These are phyloP conservation scores for Triangularia setosa DNA, from an alignment of 2,329 filamentous ascomycete genomes.

Conservation along the genomic window DNA sequence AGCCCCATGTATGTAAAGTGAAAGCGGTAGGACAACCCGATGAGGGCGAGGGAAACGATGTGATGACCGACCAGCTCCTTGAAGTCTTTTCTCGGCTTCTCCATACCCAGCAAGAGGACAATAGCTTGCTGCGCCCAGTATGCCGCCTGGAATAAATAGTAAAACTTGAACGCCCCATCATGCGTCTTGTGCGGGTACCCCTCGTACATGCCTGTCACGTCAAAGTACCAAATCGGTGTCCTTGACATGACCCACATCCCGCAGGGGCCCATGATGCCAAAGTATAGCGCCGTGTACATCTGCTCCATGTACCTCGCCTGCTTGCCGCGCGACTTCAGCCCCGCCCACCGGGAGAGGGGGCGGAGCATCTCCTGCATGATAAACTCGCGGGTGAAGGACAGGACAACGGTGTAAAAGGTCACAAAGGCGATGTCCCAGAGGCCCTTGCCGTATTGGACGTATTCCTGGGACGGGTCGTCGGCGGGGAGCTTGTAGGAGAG, in stretches of 20 bases:
- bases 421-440: slow-evolving; percentile 82
- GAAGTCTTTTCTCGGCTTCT: slow-evolving; percentile 93
- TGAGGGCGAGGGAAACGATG: slow-evolving; percentile 80
- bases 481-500: slow-evolving; percentile 79
- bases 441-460: slow-evolving; percentile 83
- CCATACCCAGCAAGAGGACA: slow-evolving; percentile 78
- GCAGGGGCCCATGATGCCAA: slow-evolving; percentile 73
- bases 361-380: slow-evolving; percentile 87
- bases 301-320: slow-evolving; percentile 95
- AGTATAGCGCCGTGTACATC: slow-evolving; percentile 90
- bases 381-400: slow-evolving; percentile 93
- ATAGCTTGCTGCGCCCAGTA: slow-evolving; percentile 97
- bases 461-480: too few relatives aligned
- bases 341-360: slow-evolving; percentile 66
- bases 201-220: slow-evolving; percentile 86
- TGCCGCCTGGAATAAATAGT: slow-evolving; percentile 89
- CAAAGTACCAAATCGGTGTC: slow-evolving; percentile 95
- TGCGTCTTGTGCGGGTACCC: slow-evolving; percentile 79
- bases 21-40: slow-evolving; percentile 85
- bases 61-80: slow-evolving; percentile 90
- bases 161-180: slow-evolving; percentile 82
- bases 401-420: slow-evolving; percentile 79
- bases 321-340: slow-evolving; percentile 70
- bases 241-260: slow-evolving; percentile 87
- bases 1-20: slow-evolving; percentile 95